Conservation (phyloP, 306 rosid species). For the Quercus cerris region DNA sequence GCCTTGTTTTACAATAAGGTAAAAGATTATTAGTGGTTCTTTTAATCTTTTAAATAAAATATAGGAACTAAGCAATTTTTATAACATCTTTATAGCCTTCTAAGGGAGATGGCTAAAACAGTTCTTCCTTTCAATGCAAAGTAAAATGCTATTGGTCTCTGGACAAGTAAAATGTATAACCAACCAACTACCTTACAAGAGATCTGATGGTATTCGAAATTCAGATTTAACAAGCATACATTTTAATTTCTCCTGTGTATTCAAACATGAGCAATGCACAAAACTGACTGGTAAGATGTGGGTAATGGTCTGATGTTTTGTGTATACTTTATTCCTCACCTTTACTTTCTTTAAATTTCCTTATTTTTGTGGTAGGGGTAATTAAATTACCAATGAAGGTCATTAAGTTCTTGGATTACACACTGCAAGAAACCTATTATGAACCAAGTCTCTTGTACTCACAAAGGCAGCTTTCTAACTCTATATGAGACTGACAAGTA, state of each 20-base stretch:
- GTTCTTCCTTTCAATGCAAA: neutral
- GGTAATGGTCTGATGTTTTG: too few species aligned
- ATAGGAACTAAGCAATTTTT: neutral
- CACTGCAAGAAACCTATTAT: neutral
- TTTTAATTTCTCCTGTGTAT: too few species aligned
- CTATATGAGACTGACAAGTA: neutral
- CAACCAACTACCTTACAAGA: neutral
- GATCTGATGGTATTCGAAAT: neutral
- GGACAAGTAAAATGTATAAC: neutral
- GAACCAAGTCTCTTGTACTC: neutral
- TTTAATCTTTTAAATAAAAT: neutral
- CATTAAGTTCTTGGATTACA: too few species aligned
- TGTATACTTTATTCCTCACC: too few species aligned
- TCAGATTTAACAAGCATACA: too few species aligned
- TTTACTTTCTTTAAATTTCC: too few species aligned
- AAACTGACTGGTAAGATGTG: too few species aligned
- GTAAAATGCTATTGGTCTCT: neutral
- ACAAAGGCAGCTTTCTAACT: too few species aligned
- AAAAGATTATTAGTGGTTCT: neutral
- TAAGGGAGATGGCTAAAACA: neutral
- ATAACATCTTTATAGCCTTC: neutral
- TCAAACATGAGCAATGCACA: too few species aligned
- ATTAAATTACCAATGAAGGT: too few species aligned
- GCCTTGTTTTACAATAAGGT: neutral
- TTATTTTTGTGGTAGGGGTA: too few species aligned